Evolutionary conservation across 164 flowering plant genomes (phyloP), one percentile per base, ranked within the genome.

Genomic region (Piper betle): DNA sequence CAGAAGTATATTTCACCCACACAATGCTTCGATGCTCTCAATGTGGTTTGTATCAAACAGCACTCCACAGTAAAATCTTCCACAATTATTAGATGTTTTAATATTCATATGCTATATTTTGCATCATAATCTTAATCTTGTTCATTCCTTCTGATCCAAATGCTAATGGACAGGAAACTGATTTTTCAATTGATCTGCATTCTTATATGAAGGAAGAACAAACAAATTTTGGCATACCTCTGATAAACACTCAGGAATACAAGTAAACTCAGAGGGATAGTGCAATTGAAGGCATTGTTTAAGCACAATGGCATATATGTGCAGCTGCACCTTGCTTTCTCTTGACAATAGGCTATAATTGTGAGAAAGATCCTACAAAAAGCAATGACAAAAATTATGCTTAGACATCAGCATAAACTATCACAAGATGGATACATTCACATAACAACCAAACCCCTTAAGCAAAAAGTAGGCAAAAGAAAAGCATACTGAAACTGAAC

Each of bases 251-350:
- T 52, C 48, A 52, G 80, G 86, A 66, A 66, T 68, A 48, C 77
- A 46, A 58, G 76, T 74, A 71, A 81, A 62, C 69, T 74, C 74
- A 52, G 73, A 63, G 59, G 73, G 68, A 68, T 43, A 68, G 59
- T 69, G 76, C 16, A 65, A 62, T 65, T 75, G 79, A 68, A 91
- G 85, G 77, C 98, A 88, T 53, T 68, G 68, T 25, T 80, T 52
- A 69, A 91, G 62, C 43, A 84, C 80, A 66, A 77, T 61, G 39
- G 96, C 69, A 65, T 82, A 85, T 46, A 91, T 77, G 68, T 81
- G 86, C 55, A 73, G 64, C 68, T 88, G 86, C 77, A 91, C 57
- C 78, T 86, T 91, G 70, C 69, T 72, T 59, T 86, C 86, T 5
- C 74, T 43, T 54, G 75, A 57, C 70, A 79, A 67, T 58, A 66